These are phyloP conservation scores for Sungouiella thailandica DNA, from an alignment of 805 yeast species.

Conservation along the genomic window DNA sequence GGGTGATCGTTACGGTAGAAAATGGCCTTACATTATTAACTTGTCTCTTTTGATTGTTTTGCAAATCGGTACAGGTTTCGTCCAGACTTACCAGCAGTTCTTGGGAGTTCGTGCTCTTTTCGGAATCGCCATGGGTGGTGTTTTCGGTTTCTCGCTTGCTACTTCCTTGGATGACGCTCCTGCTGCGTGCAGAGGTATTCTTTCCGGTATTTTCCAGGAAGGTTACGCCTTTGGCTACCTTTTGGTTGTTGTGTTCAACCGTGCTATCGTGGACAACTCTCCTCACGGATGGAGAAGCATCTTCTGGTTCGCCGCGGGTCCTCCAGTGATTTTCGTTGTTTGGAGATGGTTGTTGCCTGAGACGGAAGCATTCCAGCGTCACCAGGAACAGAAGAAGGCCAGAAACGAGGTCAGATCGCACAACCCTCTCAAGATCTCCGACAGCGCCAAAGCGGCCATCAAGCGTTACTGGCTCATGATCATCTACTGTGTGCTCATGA, in stretches of 20 bases:
- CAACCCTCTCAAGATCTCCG: conserved; percentile 2
- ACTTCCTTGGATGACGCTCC: conserved; percentile 68
- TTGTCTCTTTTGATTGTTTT: conserved; percentile 43
- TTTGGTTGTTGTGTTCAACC: conserved; percentile 57
- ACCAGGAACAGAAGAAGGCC: conserved; percentile 7
- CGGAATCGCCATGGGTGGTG: conserved; percentile 70
- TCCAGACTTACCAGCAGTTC: conserved; percentile 50
- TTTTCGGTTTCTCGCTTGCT: conserved; percentile 61
- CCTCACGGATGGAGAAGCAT: conserved; percentile 58
- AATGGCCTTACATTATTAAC: conserved; percentile 50
- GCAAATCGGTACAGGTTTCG: conserved; percentile 63
- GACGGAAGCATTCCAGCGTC: conserved; percentile 45
- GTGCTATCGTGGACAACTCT: conserved; percentile 49
- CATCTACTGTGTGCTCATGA: conserved; percentile 49
- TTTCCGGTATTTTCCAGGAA: conserved; percentile 70
- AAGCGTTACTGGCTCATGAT: conserved; percentile 57
- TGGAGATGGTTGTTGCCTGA: conserved; percentile 59
- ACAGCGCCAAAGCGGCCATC: conserved; percentile 20
- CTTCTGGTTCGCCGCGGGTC: conserved; percentile 69
- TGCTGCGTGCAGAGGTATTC: conserved; percentile 48
- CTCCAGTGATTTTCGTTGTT: conserved; percentile 51
- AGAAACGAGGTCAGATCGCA: not conserved
- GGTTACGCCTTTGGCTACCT: conserved; percentile 74
- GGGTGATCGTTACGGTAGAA: conserved; percentile 60
- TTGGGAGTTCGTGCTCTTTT: conserved; percentile 59